A percentile compares a stretch with the other conserved stretches of the same genome.
phyloP scores from a whole-genome alignment of 345 rosid species.

The Euphorbia peplus region DNA sequence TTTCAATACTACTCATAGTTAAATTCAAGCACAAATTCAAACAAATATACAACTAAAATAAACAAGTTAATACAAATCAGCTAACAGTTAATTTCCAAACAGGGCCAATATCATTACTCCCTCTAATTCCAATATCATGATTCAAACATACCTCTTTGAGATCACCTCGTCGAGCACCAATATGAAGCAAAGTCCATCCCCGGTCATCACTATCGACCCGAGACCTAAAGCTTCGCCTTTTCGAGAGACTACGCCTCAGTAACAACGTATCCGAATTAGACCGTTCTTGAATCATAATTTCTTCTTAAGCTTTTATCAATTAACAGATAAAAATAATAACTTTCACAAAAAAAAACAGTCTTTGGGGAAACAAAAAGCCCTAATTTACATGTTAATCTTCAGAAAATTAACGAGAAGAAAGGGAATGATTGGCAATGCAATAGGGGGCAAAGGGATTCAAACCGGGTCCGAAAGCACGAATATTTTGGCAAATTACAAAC shows the following conservation, averaged over 20 bases:
- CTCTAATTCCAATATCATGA: background rate
- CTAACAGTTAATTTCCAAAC: no score
- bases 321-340: background rate
- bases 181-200: conserved; percentile 89
- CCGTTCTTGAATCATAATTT: conserved; percentile 50
- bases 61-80: no score
- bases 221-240: conserved; percentile 49
- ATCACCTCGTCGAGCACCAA: conserved; percentile 85
- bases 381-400: conserved; percentile 11
- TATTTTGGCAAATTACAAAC: conserved; percentile 41
- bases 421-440: conserved; percentile 81
- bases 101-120: no score
- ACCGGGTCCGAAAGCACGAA: conserved; percentile 85
- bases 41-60: background rate
- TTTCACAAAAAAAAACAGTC: background rate
- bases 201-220: conserved; percentile 65
- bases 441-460: conserved; percentile 89
- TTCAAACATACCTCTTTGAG: conserved; percentile 46
- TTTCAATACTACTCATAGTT: background rate
- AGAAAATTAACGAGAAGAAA: conserved; percentile 49
- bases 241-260: conserved; percentile 54
- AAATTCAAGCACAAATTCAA: background rate
- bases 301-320: background rate
- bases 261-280: conserved; percentile 23
- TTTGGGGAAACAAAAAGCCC: background rate